Evolutionary conservation across 169 alveolate genomes (phyloP).

Genomic region (Eimeria maxima): DNA sequence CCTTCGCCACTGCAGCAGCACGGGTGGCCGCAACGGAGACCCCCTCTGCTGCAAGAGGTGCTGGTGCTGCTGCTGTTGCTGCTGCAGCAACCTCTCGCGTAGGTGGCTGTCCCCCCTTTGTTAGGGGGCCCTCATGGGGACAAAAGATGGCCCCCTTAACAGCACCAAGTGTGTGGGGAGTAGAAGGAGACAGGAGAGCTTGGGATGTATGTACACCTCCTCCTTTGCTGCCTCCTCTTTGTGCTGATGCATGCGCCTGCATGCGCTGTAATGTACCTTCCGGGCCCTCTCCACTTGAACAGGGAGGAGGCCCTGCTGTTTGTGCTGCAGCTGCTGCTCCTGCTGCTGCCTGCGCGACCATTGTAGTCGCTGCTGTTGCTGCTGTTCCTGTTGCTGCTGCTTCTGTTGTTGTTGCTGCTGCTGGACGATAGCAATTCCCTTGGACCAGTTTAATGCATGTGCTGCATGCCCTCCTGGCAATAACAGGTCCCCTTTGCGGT

Average conservation of each 20-base stretch:
- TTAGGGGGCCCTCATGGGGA: background rate
- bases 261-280: background rate
- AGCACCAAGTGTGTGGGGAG: background rate
- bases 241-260: background rate
- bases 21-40: constrained; percentile 53
- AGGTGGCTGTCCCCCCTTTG: background rate
- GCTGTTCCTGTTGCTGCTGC: constrained; percentile 1
- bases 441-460: constrained; percentile 1
- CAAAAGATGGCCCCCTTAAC: background rate
- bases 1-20: constrained; percentile 65
- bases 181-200: background rate
- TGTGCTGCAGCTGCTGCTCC: background rate
- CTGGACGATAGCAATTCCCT: background rate
- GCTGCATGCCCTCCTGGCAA: constrained; percentile 53
- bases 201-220: background rate
- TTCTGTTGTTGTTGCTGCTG: background rate
- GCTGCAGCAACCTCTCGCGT: background rate
- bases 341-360: constrained; percentile 5
- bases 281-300: background rate
- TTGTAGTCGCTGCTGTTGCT: background rate
- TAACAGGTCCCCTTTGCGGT: background rate
- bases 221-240: background rate
- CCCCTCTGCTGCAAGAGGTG: constrained; percentile 18
- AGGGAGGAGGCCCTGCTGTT: constrained; percentile 3
- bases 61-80: background rate